Percentiles rank a stretch among this genome's conserved stretches.
Evolutionary conservation across 176 grass and related monocot species (phyloP).

Genomic region (Oryza meyeriana): DNA sequence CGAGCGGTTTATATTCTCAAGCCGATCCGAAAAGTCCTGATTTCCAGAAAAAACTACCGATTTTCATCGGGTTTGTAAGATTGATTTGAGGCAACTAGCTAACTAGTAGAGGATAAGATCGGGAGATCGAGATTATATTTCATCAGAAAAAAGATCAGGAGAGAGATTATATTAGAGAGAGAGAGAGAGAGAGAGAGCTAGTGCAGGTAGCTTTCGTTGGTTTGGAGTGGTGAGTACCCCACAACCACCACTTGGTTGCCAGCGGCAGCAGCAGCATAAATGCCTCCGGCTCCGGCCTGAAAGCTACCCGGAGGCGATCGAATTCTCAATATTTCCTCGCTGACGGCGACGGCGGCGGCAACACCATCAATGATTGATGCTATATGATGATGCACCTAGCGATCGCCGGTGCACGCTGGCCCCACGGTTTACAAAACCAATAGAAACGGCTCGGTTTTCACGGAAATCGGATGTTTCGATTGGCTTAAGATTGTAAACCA

Average conservation of each 20-base stretch:
- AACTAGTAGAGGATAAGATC: too few relatives aligned
- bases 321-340: not conserved
- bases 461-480: too few relatives aligned
- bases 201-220: not conserved
- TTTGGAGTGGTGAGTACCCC: not conserved
- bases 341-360: not conserved
- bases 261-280: not conserved
- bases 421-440: too few relatives aligned
- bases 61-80: too few relatives aligned
- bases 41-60: too few relatives aligned
- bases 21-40: too few relatives aligned
- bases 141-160: not conserved
- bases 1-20: too few relatives aligned
- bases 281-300: not conserved
- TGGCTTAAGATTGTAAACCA: too few relatives aligned
- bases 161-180: not conserved
- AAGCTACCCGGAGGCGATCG: not conserved
- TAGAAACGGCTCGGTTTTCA: too few relatives aligned
- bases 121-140: too few relatives aligned
- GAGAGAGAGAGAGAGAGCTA: not conserved
- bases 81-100: too few relatives aligned
- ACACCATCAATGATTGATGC: not conserved
- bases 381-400: not conserved
- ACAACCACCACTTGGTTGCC: not conserved
- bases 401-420: too few relatives aligned